Percentiles rank a stretch among this genome's conserved stretches.
phyloP scores from a whole-genome alignment of 2,329 filamentous ascomycete genomes.

The Nothophoma quercina region DNA sequence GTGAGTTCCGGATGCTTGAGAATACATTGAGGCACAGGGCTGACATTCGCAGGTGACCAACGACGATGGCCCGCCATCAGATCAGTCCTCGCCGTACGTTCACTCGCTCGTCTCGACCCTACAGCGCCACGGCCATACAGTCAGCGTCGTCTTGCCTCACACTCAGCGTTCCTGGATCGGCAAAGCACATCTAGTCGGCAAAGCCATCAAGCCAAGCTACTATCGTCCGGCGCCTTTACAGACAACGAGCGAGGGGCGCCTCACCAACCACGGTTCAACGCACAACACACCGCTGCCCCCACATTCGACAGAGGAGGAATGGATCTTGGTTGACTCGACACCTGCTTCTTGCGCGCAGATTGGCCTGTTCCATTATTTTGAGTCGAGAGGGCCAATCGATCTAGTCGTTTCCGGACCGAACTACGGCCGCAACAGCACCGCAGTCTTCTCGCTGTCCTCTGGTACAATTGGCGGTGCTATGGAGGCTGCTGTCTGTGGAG shows the following conservation, averaged over 20 bases:
- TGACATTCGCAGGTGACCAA: conserved; percentile 54
- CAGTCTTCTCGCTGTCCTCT: conserved; percentile 58
- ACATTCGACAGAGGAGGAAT: conserved; percentile 52
- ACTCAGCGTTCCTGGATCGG: conserved; percentile 97
- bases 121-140: conserved; percentile 75
- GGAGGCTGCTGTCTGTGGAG: conserved; percentile 57
- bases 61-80: conserved; percentile 61
- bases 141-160: conserved; percentile 90
- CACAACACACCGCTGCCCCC: conserved; percentile 43
- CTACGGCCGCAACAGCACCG: conserved; percentile 60
- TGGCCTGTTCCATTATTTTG: conserved; percentile 57
- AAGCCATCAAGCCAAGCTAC: conserved; percentile 83
- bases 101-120: conserved; percentile 55
- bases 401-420: conserved; percentile 60
- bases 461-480: conserved; percentile 60
- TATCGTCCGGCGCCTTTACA: conserved; percentile 73
- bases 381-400: conserved; percentile 53
- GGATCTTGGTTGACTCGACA: conserved; percentile 60
- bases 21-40: neutral
- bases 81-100: conserved; percentile 59
- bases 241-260: conserved; percentile 37
- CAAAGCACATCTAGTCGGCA: conserved; percentile 95
- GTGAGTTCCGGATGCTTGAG: too few relatives aligned
- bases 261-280: conserved; percentile 49
- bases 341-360: conserved; percentile 60